These are phyloP conservation scores for Jasminum sambac DNA, from an alignment of 257 asterid species.

Conservation along the genomic window DNA sequence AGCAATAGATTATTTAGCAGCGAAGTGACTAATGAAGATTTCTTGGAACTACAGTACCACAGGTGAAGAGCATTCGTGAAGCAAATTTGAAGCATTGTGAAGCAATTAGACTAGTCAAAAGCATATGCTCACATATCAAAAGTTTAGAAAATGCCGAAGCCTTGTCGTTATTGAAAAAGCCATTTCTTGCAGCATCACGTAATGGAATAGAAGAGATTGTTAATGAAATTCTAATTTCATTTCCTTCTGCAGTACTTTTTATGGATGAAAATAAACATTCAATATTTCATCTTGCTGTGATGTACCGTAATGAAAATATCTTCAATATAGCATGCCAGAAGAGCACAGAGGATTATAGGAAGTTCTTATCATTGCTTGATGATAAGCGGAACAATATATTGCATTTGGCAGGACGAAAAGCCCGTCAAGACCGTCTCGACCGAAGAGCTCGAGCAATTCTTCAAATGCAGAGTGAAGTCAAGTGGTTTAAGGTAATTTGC, in stretches of 20 bases:
- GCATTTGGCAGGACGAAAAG: conserved; percentile 20
- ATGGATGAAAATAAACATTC: not conserved
- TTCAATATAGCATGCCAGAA: conserved; percentile 9
- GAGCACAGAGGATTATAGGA: not conserved
- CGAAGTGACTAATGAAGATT: not conserved
- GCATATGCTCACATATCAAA: conserved; percentile 19
- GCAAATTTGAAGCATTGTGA: not conserved
- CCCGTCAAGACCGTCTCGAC: conserved; percentile 17
- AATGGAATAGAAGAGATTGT: conserved; percentile 17
- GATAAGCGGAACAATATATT: not conserved
- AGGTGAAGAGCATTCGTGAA: not conserved
- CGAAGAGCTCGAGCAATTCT: conserved; percentile 17
- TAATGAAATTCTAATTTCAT: conserved; percentile 9
- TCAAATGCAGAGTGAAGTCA: conserved; percentile 31
- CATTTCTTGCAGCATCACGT: conserved; percentile 13
- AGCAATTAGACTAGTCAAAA: conserved; percentile 1
- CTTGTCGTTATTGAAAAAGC: not conserved
- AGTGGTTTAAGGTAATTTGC: conserved; percentile 28
- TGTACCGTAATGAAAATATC: not conserved
- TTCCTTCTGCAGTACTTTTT: conserved; percentile 3
- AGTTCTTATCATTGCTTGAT: too few species aligned
- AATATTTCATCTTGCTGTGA: conserved; percentile 17
- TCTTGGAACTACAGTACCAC: not conserved
- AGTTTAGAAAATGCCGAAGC: not conserved
- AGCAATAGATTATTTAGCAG: not conserved